phyloP scores from a whole-genome alignment of 768 basidiomycete genomes.

The Phanerochaete carnosa region DNA sequence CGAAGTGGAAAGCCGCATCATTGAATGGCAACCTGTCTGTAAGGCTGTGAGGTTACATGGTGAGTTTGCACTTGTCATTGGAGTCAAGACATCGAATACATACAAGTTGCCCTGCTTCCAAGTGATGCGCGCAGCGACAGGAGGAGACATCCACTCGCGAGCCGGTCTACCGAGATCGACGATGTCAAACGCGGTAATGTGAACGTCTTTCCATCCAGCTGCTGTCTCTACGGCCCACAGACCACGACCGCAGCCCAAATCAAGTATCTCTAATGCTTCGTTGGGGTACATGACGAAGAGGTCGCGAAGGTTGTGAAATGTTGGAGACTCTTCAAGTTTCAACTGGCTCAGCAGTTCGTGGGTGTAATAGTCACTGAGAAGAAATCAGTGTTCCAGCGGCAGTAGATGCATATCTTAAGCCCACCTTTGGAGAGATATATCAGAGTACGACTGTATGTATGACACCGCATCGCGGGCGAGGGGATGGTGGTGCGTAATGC shows the following conservation, averaged over 20 bases:
- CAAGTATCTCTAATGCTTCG: constrained; percentile 57
- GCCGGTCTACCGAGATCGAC: constrained; percentile 30
- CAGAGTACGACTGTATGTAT: constrained; percentile 68
- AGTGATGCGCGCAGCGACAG: constrained; percentile 37
- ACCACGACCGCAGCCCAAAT: constrained; percentile 75
- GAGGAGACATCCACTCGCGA: constrained; percentile 6
- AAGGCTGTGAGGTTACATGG: constrained; percentile 38
- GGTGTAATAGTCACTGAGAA: constrained; percentile 56
- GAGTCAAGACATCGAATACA: constrained; percentile 24
- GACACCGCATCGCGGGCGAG: constrained; percentile 21
- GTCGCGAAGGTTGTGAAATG: constrained; percentile 50
- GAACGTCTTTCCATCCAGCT: constrained; percentile 53
- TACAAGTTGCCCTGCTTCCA: constrained; percentile 70
- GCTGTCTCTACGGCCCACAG: constrained; percentile 67
- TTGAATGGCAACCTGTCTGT: constrained; percentile 54
- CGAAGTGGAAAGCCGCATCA: constrained; percentile 61
- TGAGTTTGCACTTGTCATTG: background rate
- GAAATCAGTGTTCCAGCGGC: constrained; percentile 4
- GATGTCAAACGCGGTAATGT: constrained; percentile 66
- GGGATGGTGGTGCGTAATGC: background rate
- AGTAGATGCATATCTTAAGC: constrained; percentile 19
- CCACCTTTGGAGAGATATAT: constrained; percentile 53
- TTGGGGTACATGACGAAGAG: constrained; percentile 8
- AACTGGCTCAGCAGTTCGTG: constrained; percentile 51
- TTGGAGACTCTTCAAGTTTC: constrained; percentile 48